Percentiles rank a stretch among this genome's conserved stretches.
Evolutionary conservation across 2,329 filamentous ascomycete genomes (phyloP).

Genomic region (Keithomyces neogunnii): DNA sequence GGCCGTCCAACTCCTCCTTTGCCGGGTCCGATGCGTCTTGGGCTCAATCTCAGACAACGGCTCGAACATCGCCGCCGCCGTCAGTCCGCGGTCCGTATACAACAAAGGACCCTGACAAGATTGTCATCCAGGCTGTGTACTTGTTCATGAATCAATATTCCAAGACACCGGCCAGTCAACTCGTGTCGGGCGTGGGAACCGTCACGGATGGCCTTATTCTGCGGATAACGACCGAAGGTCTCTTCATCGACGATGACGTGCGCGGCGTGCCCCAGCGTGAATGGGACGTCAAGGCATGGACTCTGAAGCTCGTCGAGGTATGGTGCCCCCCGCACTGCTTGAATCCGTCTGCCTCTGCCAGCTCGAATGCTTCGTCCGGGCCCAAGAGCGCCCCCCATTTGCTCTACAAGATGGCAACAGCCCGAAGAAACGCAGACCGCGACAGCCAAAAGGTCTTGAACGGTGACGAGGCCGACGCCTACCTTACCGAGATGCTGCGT

Average conservation of each 20-base stretch:
- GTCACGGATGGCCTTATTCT: conserved; percentile 91
- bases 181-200: conserved; percentile 73
- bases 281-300: conserved; percentile 99
- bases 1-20: conserved; percentile 59
- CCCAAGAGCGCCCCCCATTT: conserved; percentile 33
- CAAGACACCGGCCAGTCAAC: conserved; percentile 81
- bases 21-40: conserved; percentile 77
- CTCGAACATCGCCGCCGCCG: conserved; percentile 74
- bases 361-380: conserved; percentile 31
- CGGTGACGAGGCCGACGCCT: conserved; percentile 59
- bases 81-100: conserved; percentile 71
- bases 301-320: conserved; percentile 85
- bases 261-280: conserved; percentile 87
- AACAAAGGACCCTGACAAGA: conserved; percentile 90
- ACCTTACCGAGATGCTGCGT: conserved; percentile 52
- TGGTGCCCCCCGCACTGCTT: conserved; percentile 63
- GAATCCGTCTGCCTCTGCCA: conserved; percentile 30
- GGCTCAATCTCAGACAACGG: conserved; percentile 74
- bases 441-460: conserved; percentile 43
- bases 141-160: conserved; percentile 84
- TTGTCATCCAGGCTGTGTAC: conserved; percentile 89
- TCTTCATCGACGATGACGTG: conserved; percentile 96
- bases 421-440: conserved; percentile 38
- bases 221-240: conserved; percentile 83
- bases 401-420: conserved; percentile 38